These are phyloP conservation scores for Fusarium cyanostomum DNA, from an alignment of 2,329 filamentous ascomycete genomes.

Conservation along the genomic window DNA sequence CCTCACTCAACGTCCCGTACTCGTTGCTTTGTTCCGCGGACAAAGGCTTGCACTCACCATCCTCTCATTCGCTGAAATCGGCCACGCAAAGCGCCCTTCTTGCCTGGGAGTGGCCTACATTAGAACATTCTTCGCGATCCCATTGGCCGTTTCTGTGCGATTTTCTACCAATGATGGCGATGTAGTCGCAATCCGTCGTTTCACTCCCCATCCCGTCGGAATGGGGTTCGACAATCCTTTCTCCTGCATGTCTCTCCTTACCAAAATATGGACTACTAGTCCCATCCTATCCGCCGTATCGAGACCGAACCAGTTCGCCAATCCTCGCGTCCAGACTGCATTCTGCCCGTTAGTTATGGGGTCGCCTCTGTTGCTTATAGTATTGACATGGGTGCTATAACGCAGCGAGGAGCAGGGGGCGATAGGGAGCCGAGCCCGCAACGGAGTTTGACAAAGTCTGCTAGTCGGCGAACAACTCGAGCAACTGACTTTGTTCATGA, in stretches of 20 bases:
- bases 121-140: constrained; percentile 12
- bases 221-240: constrained; percentile 25
- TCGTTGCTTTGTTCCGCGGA: constrained; percentile 27
- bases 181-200: constrained; percentile 27
- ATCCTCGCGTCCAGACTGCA: constrained; percentile 30
- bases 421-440: constrained; percentile 1
- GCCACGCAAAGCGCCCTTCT: constrained; percentile 34
- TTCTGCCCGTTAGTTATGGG: constrained; percentile 30
- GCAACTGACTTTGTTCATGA: constrained; percentile 5
- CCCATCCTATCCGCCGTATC: constrained; percentile 27
- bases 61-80: constrained; percentile 36
- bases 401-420: constrained; percentile 21
- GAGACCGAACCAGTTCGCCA: constrained; percentile 38
- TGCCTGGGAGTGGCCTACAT: constrained; percentile 24
- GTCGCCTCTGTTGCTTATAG: constrained; percentile 13
- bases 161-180: constrained; percentile 40
- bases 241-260: constrained; percentile 39
- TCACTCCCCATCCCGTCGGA: constrained; percentile 35
- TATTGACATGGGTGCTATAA: constrained; percentile 38
- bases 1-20: neutral
- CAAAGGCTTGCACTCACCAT: neutral
- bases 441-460: constrained; percentile 11
- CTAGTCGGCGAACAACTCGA: constrained; percentile 7
- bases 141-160: constrained; percentile 31
- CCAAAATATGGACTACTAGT: constrained; percentile 26